Conservation (phyloP, 306 rosid species). For the Cicer pinnatifidum region DNA sequence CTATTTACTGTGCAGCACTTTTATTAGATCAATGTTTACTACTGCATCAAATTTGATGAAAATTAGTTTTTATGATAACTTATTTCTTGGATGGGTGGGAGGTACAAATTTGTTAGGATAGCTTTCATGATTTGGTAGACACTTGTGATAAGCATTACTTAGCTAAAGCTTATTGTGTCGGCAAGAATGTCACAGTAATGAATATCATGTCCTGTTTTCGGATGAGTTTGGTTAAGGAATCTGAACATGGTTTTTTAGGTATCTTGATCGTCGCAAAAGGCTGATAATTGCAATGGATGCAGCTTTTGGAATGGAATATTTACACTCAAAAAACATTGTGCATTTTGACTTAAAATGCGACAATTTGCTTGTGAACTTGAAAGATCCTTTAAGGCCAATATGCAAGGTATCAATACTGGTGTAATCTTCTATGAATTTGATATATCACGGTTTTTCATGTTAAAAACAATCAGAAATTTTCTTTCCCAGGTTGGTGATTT, state of each 20-base stretch:
- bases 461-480: slow-evolving; percentile 17
- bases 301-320: slow-evolving; percentile 97
- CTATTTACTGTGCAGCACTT: neutral
- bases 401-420: slow-evolving; percentile 68
- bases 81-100: slow-evolving; percentile 31
- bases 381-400: slow-evolving; percentile 86
- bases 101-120: slow-evolving; percentile 30
- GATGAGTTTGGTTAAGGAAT: slow-evolving; percentile 12
- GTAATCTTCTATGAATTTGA: slow-evolving; percentile 19
- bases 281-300: slow-evolving; percentile 95
- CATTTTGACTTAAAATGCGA: slow-evolving; percentile 95
- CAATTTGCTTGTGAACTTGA: slow-evolving; percentile 89
- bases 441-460: neutral
- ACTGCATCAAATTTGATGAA: slow-evolving; percentile 24
- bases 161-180: slow-evolving; percentile 20
- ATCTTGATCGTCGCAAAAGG: slow-evolving; percentile 90
- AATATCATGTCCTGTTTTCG: slow-evolving; percentile 11
- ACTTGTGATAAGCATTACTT: neutral
- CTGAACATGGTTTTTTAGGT: slow-evolving; percentile 54
- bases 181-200: slow-evolving; percentile 20
- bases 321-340: slow-evolving; percentile 90
- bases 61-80: slow-evolving; percentile 2
- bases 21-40: neutral
- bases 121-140: slow-evolving; percentile 30
- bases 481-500: slow-evolving; percentile 84